Base-by-base conservation (phyloP, 345 rosid species). In the Salix arbutifolia region DNA sequence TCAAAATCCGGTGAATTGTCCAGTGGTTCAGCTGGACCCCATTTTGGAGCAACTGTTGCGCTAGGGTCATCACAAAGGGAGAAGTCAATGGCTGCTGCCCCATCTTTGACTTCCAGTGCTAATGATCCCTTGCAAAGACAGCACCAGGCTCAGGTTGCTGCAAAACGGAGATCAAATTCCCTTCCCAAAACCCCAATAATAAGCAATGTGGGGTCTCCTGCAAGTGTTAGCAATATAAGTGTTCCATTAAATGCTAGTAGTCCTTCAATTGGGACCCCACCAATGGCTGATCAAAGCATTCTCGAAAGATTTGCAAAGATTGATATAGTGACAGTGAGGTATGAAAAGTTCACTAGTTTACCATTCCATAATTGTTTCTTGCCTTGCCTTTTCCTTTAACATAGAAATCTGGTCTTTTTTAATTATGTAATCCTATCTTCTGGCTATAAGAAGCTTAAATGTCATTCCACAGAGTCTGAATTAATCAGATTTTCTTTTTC, bases 1-100 rank as follows among this genome's bases (percentile, higher is more conserved):
- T 91, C 98, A 72, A 96, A 90, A 88, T 93, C 99, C 73, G 99
- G 98, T 61, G 98, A 96, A 78, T 91, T 93, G 82, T 96, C 99
- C 65, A 90, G 89, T 81, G 92, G 97, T 76, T 96, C 99, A 28
- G 88, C 87, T 30, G 98, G 95, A 67, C 84, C 83, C 74, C 91
- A 92, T 80, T 91, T 89, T 83, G 98, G 97, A 79, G 89, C 80
- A 56, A 78, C 78, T 74, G 50, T 83, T 52, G 77, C 85, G 35
- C 77, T 88, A 85, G 91, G 90, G 16, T 85, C 91, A 67, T 80
- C 90, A 37, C 96, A 87, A 71, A 93, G 89, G 89, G 99, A 96
- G 70, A 96, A 89, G 87, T 83, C 86, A 44, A 86, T 69, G 10
- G 83, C 85, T 82, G 87, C 93, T 77, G 84, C 89, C 70, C 85